Evolutionary conservation across 108 stramenopile species (phyloP).

Genomic region (Cylindrotheca closterium): DNA sequence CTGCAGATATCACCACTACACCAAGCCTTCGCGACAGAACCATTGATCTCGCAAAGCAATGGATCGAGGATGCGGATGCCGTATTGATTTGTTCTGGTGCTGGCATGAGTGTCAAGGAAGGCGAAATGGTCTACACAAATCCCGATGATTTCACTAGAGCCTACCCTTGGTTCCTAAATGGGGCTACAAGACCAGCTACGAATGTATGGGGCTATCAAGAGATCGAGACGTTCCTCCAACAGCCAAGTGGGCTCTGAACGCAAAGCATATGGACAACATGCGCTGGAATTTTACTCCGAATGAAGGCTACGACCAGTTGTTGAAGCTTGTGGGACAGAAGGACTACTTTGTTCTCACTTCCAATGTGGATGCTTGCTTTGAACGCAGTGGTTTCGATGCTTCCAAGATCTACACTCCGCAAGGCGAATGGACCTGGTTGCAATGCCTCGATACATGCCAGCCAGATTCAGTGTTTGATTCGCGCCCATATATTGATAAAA

Average conservation of each 20-base stretch:
- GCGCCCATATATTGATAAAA: constrained; percentile 2
- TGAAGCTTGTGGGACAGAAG: constrained; percentile 12
- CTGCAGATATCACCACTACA: neutral
- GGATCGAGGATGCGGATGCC: constrained; percentile 18
- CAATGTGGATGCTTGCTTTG: constrained; percentile 30
- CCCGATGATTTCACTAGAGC: constrained; percentile 10
- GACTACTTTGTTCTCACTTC: constrained; percentile 24
- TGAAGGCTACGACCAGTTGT: constrained; percentile 13
- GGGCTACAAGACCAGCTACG: constrained; percentile 25
- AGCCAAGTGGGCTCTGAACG: constrained; percentile 14
- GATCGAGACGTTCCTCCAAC: constrained; percentile 17
- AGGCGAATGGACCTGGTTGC: constrained; percentile 19
- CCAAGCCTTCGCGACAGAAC: neutral
- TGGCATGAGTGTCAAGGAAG: constrained; percentile 26
- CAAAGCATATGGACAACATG: constrained; percentile 18
- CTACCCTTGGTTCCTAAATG: constrained; percentile 36
- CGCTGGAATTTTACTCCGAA: constrained; percentile 23
- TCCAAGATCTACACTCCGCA: constrained; percentile 26
- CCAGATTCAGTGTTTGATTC: constrained; percentile 9
- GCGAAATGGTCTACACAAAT: constrained; percentile 32
- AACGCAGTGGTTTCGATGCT: constrained; percentile 14
- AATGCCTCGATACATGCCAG: constrained; percentile 13
- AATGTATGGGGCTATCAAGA: constrained; percentile 15
- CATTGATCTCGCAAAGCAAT: constrained; percentile 14
- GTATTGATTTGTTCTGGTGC: constrained; percentile 33